Base-by-base conservation (phyloP, 106 monocot genomes). In the Iris macrosiphon region DNA sequence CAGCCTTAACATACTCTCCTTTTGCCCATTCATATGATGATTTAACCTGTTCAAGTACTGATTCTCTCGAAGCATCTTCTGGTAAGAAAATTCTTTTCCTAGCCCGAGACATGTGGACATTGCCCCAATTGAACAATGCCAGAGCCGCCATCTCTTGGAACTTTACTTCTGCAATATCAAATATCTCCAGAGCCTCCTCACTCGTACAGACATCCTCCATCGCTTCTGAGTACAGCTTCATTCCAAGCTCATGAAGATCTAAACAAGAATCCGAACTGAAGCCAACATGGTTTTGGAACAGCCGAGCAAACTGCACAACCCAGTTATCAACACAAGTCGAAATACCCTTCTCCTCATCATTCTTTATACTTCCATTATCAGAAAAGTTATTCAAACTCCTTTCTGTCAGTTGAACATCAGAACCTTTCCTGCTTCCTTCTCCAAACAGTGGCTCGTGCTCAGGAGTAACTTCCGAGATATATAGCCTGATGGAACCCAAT, bases 111-210 rank as follows among this genome's bases (percentile, higher is more conserved):
- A 92, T 77, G 65, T 87, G 92, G 15, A 92, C 73, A 61, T 87
- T 92, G 43, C 92, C 92, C 79, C 79, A 87, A 28, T 92, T 92
- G 66, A 92, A 92, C 52, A 92, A 57, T 12, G 92, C 82, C 41
- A 92, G 47, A 45, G 86, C 75, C 28, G 83, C 76, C 87, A 87
- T 86, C 72, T 92, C 92, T 73, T 87, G 87, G 53, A 82, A 92
- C 45, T 87, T 92, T 9, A 60, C 56, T 41, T 70, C 79, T 8
- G 87, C 76, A 34, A 79, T 8, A 32, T 74, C 66, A 68, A 92
- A 87, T 10, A 83, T 32, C 9, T 68, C 71, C 57, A 83, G 79
- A 4, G 92, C 87, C 48, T 92, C 87, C 59, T 87, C 82, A 51
- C 82, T 76, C 7, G 79, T 83, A 24, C 87, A 67, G n/a, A 75